Conservation (phyloP, 257 asterid genomes). For the Catharanthus roseus region DNA sequence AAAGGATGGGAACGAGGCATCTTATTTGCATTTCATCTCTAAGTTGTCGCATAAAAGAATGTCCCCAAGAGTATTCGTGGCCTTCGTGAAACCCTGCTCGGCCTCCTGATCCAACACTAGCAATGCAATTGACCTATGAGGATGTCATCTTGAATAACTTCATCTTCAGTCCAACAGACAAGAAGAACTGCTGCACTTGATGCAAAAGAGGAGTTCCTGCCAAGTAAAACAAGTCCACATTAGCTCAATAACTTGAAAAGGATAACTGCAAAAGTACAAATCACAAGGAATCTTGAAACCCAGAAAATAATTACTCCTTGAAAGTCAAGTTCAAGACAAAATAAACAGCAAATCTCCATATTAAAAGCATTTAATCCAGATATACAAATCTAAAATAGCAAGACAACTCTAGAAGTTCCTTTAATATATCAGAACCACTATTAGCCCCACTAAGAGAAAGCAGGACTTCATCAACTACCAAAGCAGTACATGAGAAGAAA, state of each 20-base stretch:
- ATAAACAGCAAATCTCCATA: background rate
- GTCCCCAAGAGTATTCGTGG: background rate
- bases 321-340: background rate
- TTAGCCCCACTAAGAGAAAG: background rate
- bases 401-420: background rate
- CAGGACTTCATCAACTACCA: background rate
- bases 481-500: background rate
- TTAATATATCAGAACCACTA: no score
- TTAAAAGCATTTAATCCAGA: background rate
- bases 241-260: background rate
- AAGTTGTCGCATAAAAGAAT: background rate
- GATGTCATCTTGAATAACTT: background rate
- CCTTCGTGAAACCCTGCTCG: background rate
- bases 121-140: background rate
- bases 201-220: background rate
- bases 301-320: background rate
- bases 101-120: background rate
- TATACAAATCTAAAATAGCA: no score
- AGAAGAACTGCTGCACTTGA: background rate
- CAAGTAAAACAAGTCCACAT: background rate
- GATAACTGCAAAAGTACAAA: background rate
- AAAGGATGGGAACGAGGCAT: background rate
- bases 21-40: background rate
- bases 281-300: background rate
- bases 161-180: conserved; percentile 1